A percentile compares a stretch with the other conserved stretches of the same genome.
These are phyloP conservation scores for Meyerozyma sp. DNA, from an alignment of 1,139 yeast genomes.

Conservation along the genomic window DNA sequence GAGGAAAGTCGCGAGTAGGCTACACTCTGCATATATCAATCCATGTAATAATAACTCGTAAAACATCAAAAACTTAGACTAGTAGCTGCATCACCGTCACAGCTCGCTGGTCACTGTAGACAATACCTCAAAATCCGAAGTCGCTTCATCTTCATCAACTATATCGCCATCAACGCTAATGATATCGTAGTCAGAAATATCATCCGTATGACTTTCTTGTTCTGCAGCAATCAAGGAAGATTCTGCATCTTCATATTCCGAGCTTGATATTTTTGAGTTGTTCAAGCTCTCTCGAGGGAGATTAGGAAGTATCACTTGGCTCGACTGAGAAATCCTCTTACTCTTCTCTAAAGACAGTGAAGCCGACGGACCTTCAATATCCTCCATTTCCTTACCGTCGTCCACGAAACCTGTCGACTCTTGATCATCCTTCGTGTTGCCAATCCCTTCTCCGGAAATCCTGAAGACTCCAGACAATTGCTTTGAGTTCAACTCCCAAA, in stretches of 20 bases:
- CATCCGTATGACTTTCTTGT: slow-evolving; percentile 6
- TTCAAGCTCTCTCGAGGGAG: slow-evolving; percentile 25
- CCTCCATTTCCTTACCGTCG: not conserved
- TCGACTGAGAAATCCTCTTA: slow-evolving; percentile 13
- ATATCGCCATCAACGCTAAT: slow-evolving; percentile 26
- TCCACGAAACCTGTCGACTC: not conserved
- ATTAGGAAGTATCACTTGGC: slow-evolving; percentile 29
- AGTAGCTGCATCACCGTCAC: slow-evolving; percentile 4
- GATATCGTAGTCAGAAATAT: slow-evolving; percentile 28
- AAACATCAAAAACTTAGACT: slow-evolving; percentile 1
- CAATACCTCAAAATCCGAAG: slow-evolving; percentile 37
- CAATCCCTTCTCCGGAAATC: not conserved
- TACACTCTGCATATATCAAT: too few relatives aligned
- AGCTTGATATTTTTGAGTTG: slow-evolving; percentile 8
- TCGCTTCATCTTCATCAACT: slow-evolving; percentile 8
- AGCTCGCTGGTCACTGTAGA: slow-evolving; percentile 18
- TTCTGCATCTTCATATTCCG: slow-evolving; percentile 22
- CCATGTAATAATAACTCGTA: not conserved
- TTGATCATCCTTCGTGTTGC: not conserved
- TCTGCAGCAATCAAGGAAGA: not conserved
- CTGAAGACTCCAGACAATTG: slow-evolving; percentile 19
- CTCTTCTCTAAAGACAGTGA: not conserved
- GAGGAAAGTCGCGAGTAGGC: not conserved
- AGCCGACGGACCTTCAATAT: not conserved
- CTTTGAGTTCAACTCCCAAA: slow-evolving; percentile 21